These are phyloP conservation scores for Acacia crassicarpa DNA, from an alignment of 306 rosid genomes.

Conservation along the genomic window DNA sequence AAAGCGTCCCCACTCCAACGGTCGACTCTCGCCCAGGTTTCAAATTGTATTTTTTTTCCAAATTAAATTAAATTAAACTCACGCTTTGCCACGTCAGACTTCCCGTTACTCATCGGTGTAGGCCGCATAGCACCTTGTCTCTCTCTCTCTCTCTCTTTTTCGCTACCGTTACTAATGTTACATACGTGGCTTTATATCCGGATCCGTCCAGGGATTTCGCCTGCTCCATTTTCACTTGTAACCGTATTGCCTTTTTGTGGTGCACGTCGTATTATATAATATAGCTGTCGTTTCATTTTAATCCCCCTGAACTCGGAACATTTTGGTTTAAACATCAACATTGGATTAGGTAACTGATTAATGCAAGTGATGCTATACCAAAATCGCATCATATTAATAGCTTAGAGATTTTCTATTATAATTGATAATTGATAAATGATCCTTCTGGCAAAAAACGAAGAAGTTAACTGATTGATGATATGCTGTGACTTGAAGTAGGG, in stretches of 20 bases:
- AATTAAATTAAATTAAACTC: neutral
- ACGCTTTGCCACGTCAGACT: conserved; percentile 1
- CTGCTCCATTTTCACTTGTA: neutral
- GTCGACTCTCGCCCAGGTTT: conserved; percentile 1
- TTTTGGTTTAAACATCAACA: neutral
- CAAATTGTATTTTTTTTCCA: neutral
- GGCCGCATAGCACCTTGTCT: no score
- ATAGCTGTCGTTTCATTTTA: neutral
- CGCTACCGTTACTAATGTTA: neutral
- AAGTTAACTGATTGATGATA: neutral
- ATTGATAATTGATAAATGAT: no score
- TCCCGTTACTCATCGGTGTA: neutral
- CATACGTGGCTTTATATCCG: neutral
- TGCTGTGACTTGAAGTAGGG: neutral
- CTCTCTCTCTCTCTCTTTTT: rapidly evolving
- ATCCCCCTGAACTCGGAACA: neutral
- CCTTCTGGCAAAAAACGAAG: no score
- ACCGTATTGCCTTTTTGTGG: neutral
- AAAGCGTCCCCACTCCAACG: conserved; percentile 42
- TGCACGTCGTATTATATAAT: neutral
- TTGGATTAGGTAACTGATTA: neutral
- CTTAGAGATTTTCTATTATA: no score
- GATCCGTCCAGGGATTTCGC: neutral
- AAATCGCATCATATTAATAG: neutral
- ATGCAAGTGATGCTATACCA: neutral